Evolutionary conservation across 2,329 filamentous ascomycete species (phyloP).

Genomic region (Neofusicoccum cordaticola): DNA sequence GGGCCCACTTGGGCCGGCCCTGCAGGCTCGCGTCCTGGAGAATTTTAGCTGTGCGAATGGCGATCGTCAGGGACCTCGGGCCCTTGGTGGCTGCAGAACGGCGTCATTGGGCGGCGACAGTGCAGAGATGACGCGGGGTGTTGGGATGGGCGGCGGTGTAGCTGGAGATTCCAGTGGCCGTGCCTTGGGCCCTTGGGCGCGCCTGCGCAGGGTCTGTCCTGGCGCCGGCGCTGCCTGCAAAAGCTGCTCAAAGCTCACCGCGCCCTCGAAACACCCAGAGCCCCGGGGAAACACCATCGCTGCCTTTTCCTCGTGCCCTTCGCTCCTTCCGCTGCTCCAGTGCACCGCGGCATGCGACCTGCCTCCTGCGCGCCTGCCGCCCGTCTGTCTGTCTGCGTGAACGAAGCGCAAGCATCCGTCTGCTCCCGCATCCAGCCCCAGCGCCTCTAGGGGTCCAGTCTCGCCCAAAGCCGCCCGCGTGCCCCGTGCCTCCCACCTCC

Average conservation of each 20-base stretch:
- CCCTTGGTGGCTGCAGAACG: neutral
- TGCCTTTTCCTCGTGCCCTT: neutral
- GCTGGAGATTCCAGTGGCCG: neutral
- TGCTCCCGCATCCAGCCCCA: neutral
- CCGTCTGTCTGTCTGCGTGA: neutral
- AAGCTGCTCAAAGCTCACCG: neutral
- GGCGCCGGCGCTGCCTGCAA: neutral
- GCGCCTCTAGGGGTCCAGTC: slow-evolving; percentile 1
- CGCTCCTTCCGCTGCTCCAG: neutral
- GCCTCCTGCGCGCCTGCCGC: neutral
- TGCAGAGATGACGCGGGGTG: slow-evolving; percentile 3
- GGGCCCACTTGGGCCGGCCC: too few relatives aligned
- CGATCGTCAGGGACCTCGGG: slow-evolving; percentile 13
- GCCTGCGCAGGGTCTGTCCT: neutral
- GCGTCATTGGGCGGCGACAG: slow-evolving; percentile 11
- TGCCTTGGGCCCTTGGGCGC: too few relatives aligned
- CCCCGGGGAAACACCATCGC: neutral
- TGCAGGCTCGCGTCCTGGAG: neutral
- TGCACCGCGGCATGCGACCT: neutral
- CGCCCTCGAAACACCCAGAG: slow-evolving; percentile 3
- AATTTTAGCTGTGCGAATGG: neutral
- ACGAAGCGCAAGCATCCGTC: neutral
- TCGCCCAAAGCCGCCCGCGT: slow-evolving; percentile 1
- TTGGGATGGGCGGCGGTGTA: neutral
- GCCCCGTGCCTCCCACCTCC: slow-evolving; percentile 5